Evolutionary conservation across 176 grass and related monocot genomes (phyloP).

Genomic region (Puya raimondii): DNA sequence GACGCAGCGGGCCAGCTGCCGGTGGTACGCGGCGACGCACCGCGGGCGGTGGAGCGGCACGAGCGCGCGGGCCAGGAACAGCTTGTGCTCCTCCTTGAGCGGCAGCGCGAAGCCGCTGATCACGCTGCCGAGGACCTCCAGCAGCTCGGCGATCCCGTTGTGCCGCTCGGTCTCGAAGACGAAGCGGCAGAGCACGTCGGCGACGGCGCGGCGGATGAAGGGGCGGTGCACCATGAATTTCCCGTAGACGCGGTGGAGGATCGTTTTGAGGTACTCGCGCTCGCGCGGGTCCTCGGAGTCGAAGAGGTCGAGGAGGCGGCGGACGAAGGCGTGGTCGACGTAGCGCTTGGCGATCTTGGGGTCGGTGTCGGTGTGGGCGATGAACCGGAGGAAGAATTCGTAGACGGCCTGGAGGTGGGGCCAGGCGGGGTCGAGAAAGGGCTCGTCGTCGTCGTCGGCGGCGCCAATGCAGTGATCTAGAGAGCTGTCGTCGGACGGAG

Average conservation of each 20-base stretch:
- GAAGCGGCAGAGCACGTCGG: conserved; percentile 42
- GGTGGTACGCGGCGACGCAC: conserved; percentile 25
- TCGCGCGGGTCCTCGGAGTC: conserved; percentile 47
- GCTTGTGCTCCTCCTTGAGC: conserved; percentile 56
- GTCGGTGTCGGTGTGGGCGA: conserved; percentile 32
- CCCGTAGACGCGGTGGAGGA: conserved; percentile 44
- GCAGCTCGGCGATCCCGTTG: conserved; percentile 44
- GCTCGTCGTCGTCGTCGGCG: conserved; percentile 43
- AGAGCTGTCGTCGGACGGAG: conserved; percentile 22
- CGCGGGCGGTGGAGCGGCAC: conserved; percentile 52
- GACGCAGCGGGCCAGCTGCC: conserved; percentile 37
- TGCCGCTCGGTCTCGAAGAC: conserved; percentile 50
- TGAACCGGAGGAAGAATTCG: conserved; percentile 36
- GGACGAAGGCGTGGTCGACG: conserved; percentile 41
- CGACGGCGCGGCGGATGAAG: conserved; percentile 41
- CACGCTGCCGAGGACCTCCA: conserved; percentile 52
- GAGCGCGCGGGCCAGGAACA: conserved; percentile 40
- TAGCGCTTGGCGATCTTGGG: conserved; percentile 43
- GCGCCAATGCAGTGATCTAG: conserved; percentile 21
- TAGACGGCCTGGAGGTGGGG: conserved; percentile 38
- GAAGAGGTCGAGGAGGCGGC: conserved; percentile 41
- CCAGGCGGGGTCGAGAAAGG: conserved; percentile 38
- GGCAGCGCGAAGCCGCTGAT: conserved; percentile 55
- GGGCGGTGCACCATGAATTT: conserved; percentile 56
- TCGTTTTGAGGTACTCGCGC: conserved; percentile 37